A percentile compares a stretch with the other conserved stretches of the same genome.
These are phyloP conservation scores for Fusarium abutilonis DNA, from an alignment of 2,329 filamentous ascomycete genomes.

Conservation along the genomic window DNA sequence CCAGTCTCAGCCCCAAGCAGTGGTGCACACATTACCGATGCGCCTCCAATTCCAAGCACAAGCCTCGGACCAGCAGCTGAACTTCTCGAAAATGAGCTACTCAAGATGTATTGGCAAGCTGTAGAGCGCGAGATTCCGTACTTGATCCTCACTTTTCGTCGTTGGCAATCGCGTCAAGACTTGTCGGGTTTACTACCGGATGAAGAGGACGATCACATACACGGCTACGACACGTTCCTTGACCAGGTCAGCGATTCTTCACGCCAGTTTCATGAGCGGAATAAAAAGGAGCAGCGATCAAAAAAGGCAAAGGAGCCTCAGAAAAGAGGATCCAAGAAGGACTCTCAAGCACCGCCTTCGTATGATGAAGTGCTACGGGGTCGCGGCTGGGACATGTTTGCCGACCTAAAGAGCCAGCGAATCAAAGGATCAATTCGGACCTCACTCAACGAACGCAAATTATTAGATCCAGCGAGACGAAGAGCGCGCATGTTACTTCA, in stretches of 20 bases:
- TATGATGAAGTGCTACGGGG: constrained; percentile 38
- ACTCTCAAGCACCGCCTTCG: constrained; percentile 21
- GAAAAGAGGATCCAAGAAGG: neutral
- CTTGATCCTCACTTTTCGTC: constrained; percentile 49
- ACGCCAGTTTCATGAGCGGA: constrained; percentile 44
- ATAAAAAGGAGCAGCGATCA: constrained; percentile 13
- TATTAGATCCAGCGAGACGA: constrained; percentile 20
- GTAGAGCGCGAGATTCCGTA: constrained; percentile 49
- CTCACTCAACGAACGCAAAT: constrained; percentile 12
- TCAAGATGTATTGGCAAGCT: constrained; percentile 51
- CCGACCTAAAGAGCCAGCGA: constrained; percentile 38
- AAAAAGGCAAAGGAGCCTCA: neutral
- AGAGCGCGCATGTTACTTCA: constrained; percentile 48
- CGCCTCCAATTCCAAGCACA: constrained; percentile 9
- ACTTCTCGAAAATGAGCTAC: constrained; percentile 18
- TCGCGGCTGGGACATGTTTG: constrained; percentile 40
- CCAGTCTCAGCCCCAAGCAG: neutral
- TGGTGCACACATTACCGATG: constrained; percentile 7
- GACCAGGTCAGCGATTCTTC: constrained; percentile 50
- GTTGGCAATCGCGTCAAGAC: constrained; percentile 44
- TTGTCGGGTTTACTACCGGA: constrained; percentile 36
- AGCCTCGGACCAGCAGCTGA: constrained; percentile 7
- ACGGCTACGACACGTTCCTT: constrained; percentile 54
- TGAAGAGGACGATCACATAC: constrained; percentile 45
- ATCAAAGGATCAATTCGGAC: constrained; percentile 14